These are phyloP conservation scores for Aureobasidium sp. DNA, from an alignment of 2,329 filamentous ascomycete genomes.

Conservation along the genomic window DNA sequence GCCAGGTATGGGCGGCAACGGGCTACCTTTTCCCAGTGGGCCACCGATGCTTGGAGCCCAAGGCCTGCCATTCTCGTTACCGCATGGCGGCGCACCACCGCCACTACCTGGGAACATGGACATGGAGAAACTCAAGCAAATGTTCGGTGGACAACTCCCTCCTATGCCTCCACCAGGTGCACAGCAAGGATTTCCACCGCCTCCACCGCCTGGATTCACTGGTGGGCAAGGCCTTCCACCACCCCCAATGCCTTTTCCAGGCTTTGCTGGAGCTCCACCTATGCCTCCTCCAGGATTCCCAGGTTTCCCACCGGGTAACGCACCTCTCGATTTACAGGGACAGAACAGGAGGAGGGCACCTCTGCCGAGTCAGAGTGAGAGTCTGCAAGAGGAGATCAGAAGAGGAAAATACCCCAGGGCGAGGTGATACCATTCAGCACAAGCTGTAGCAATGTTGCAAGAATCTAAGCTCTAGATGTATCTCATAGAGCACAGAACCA, in stretches of 20 bases:
- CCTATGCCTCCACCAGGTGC: slow-evolving; percentile 21
- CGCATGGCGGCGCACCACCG: slow-evolving; percentile 17
- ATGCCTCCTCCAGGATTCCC: slow-evolving; percentile 24
- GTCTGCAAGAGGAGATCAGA: slow-evolving; percentile 67
- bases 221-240: slow-evolving; percentile 15
- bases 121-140: slow-evolving; percentile 25
- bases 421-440: neutral
- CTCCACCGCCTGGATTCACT: slow-evolving; percentile 23
- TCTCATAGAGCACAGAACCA: neutral
- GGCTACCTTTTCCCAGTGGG: slow-evolving; percentile 23
- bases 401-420: slow-evolving; percentile 41
- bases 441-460: neutral
- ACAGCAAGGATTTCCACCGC: slow-evolving; percentile 19
- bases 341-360: slow-evolving; percentile 54
- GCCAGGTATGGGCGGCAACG: neutral
- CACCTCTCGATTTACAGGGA: neutral
- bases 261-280: slow-evolving; percentile 15
- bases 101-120: slow-evolving; percentile 24
- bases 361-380: slow-evolving; percentile 76
- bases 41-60: slow-evolving; percentile 16
- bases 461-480: neutral
- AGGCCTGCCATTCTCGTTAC: slow-evolving; percentile 20
- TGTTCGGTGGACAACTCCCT: slow-evolving; percentile 24
- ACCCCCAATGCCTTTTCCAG: slow-evolving; percentile 26
- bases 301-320: slow-evolving; percentile 19